Base-by-base conservation (phyloP, 2,329 filamentous ascomycete genomes). In the Mollisia scopiformis region DNA sequence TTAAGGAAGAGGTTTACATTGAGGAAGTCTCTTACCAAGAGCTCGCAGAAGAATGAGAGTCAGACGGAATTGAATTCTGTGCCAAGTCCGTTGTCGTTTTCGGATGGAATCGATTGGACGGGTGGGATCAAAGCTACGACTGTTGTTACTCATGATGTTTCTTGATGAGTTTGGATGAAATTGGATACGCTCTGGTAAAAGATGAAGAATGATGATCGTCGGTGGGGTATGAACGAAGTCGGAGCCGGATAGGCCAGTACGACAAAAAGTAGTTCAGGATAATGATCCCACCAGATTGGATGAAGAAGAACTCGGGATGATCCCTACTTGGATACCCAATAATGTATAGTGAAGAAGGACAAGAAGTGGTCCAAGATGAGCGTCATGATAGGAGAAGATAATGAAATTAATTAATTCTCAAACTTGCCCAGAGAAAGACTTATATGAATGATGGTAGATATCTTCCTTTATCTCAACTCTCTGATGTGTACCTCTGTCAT, bases 111-210 rank as follows among this genome's bases (percentile, higher is more conserved):
- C 16, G 53, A 61, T 50, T 66, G 64, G 64, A 21, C n/a, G 13
- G 33, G 31, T 5, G 64, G 62, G 7, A 66, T 66, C 23, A 64
- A 64, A 25, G 57, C 64, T 7, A 66, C 64, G 28, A 66, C 64
- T 16, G 56, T 59, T 7, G 58, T 65, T 35, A 61, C 55, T 8
- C 35, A 59, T 39, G 43, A 25, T 51, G 27, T 51, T 31, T 51
- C 49, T 47, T 47, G 43, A 47, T 16, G 23, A 28, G 21, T 47
- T 27, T 47, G 23, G 3, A 16, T 43, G 11, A 16, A 37, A 16
- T 37, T 37, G 33, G 33, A 37, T 14, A 37, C n/a, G 33, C 33
- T 11, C 4, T 37, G 33, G 33, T n/a, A n/a, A n/a, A n/a, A n/a
- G n/a, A n/a, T n/a, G n/a, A n/a, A n/a, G n/a, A n/a, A n/a, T n/a